Percentiles rank a stretch among this genome's conserved stretches.
phyloP scores from a whole-genome alignment of 768 basidiomycete species.

The Symmetrospora coprosmae region DNA sequence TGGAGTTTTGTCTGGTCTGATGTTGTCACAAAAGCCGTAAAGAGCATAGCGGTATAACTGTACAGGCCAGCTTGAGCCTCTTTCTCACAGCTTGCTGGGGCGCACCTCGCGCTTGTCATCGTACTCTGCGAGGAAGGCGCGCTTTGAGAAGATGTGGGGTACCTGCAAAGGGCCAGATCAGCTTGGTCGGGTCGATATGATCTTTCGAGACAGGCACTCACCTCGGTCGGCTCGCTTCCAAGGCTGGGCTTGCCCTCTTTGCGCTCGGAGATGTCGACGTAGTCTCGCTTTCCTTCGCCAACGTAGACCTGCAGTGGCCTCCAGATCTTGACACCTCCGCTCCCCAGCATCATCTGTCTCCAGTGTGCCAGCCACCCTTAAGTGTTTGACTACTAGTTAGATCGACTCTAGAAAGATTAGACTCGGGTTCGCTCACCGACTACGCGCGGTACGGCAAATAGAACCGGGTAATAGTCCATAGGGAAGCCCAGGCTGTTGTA shows the following conservation, averaged over 20 bases:
- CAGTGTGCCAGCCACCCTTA: slow-evolving; percentile 12
- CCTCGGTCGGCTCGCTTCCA: slow-evolving; percentile 35
- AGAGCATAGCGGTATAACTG: too few species aligned
- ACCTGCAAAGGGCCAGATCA: slow-evolving; percentile 7
- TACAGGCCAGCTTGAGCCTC: too few species aligned
- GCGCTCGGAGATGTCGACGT: slow-evolving; percentile 53
- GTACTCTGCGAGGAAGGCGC: slow-evolving; percentile 25
- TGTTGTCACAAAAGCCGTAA: too few species aligned
- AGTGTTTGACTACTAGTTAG: too few species aligned
- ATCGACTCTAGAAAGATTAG: slow-evolving; percentile 36
- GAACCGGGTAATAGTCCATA: slow-evolving; percentile 81
- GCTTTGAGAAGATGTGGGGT: slow-evolving; percentile 24
- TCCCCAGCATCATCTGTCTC: slow-evolving; percentile 71
- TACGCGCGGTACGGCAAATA: slow-evolving; percentile 81
- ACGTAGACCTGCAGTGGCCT: slow-evolving; percentile 52
- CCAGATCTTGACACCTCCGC: slow-evolving; percentile 82
- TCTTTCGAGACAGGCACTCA: background rate
- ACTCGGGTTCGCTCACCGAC: slow-evolving; percentile 78
- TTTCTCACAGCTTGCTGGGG: slow-evolving; percentile 12
- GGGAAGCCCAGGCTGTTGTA: slow-evolving; percentile 50
- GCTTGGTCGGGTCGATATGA: too few species aligned
- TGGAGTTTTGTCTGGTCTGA: too few species aligned
- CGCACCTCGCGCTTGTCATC: slow-evolving; percentile 9
- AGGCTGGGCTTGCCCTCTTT: slow-evolving; percentile 40
- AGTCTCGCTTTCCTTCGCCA: slow-evolving; percentile 59